phyloP scores from a whole-genome alignment of 148 eudicot genomes.

The Bassia scoparia region DNA sequence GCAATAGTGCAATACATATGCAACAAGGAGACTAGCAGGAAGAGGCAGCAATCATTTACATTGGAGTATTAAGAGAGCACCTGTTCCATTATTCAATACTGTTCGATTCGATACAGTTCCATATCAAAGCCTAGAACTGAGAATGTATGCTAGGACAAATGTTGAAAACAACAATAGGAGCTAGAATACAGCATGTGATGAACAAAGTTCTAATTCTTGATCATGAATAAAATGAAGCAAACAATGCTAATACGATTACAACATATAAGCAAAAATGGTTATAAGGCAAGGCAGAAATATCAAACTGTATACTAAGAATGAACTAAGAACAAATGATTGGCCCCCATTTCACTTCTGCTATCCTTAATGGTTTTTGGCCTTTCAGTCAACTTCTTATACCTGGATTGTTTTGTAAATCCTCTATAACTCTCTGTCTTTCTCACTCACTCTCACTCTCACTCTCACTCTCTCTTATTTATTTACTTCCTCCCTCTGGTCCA shows the following conservation, averaged over 20 bases:
- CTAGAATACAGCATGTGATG: constrained; percentile 1
- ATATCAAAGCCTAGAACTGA: not conserved
- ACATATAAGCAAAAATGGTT: constrained; percentile 14
- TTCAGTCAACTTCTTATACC: constrained; percentile 29
- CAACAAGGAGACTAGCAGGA: not conserved
- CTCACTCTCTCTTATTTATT: constrained; percentile 27
- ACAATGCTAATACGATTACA: constrained; percentile 10
- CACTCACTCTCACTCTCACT: not conserved
- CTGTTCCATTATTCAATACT: not conserved
- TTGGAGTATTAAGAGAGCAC: not conserved
- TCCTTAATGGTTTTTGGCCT: constrained; percentile 23
- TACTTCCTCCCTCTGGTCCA: constrained; percentile 28
- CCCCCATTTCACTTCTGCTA: constrained; percentile 8
- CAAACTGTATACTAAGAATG: constrained; percentile 23
- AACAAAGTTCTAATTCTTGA: too few relatives aligned
- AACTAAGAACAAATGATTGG: constrained; percentile 27
- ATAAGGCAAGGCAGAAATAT: constrained; percentile 14
- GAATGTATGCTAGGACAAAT: not conserved
- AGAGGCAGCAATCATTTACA: not conserved
- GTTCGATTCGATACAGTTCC: too few relatives aligned
- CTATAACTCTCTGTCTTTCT: not conserved
- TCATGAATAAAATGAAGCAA: not conserved
- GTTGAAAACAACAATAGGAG: not conserved
- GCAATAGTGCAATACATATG: not conserved
- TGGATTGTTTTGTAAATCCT: constrained; percentile 14